These are phyloP conservation scores for Irpex sp. DNA, from an alignment of 1,284 basidiomycete genomes.

Conservation along the genomic window DNA sequence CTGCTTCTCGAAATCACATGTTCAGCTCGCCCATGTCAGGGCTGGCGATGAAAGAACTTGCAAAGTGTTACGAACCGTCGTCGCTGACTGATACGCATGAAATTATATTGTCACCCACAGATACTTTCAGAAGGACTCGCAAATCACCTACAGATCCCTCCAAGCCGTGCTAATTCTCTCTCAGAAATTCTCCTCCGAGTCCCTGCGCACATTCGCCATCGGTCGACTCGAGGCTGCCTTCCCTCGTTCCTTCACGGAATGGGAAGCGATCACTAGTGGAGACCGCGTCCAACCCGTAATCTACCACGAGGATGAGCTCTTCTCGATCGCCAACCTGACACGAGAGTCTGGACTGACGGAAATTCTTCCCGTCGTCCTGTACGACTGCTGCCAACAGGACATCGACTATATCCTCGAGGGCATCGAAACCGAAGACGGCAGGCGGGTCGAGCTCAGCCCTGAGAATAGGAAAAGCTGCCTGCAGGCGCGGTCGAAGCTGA, in stretches of 20 bases:
- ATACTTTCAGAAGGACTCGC: not conserved
- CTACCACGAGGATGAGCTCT: not conserved
- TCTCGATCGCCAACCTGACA: slow-evolving; percentile 3
- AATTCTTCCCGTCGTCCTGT: slow-evolving; percentile 6
- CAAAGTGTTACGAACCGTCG: not conserved
- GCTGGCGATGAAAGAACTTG: too few species aligned
- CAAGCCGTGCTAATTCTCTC: not conserved
- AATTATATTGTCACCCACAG: not conserved
- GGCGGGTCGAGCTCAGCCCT: not conserved
- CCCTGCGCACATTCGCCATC: slow-evolving; percentile 1
- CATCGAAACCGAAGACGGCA: not conserved
- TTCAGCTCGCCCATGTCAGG: not conserved
- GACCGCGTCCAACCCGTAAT: not conserved
- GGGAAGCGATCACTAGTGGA: not conserved
- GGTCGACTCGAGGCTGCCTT: slow-evolving; percentile 2
- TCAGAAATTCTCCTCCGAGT: not conserved
- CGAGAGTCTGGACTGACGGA: slow-evolving; percentile 1
- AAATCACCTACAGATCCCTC: not conserved
- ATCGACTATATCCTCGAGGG: slow-evolving; percentile 5
- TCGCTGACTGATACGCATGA: not conserved
- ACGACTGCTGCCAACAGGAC: slow-evolving; percentile 5
- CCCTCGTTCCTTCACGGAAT: not conserved
- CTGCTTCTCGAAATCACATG: not conserved
- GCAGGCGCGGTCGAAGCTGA: slow-evolving; percentile 2
- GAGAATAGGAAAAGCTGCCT: slow-evolving; percentile 3